Evolutionary conservation across 257 asterid species (phyloP).

Genomic region (Lantana camara): DNA sequence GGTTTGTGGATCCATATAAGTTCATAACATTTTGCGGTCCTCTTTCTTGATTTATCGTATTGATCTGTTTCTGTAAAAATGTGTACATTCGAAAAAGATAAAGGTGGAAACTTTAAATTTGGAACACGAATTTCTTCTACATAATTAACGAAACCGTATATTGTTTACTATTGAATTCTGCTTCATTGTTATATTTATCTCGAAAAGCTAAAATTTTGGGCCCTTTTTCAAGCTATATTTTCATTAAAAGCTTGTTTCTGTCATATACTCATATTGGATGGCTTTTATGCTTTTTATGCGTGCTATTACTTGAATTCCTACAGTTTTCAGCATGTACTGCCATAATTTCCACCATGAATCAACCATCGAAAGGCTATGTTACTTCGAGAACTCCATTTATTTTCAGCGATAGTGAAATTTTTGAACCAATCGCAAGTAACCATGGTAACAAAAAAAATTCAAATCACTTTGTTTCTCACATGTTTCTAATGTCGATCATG

Average conservation of each 20-base stretch:
- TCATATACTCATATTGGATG: too few species aligned
- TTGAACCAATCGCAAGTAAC: slow-evolving; percentile 53
- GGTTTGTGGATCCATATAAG: slow-evolving; percentile 27
- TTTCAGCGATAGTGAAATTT: slow-evolving; percentile 38
- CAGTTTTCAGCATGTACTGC: slow-evolving; percentile 24
- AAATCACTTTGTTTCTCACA: background rate
- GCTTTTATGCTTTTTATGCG: too few species aligned
- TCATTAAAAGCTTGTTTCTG: too few species aligned
- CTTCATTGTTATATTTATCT: background rate
- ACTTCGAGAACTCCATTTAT: slow-evolving; percentile 37
- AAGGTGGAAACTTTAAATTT: background rate
- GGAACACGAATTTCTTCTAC: background rate
- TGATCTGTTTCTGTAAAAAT: background rate
- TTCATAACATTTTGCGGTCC: too few species aligned
- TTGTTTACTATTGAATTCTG: too few species aligned
- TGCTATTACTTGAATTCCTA: slow-evolving; percentile 5
- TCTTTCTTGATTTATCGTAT: background rate
- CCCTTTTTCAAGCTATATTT: background rate
- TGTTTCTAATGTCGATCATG: background rate
- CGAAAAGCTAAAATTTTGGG: background rate
- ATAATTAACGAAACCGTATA: too few species aligned
- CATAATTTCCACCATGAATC: slow-evolving; percentile 39
- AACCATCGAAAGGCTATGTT: slow-evolving; percentile 39
- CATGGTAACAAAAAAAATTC: slow-evolving; percentile 44
- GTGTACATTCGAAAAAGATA: background rate